Evolutionary conservation across 768 basidiomycete genomes (phyloP), one percentile per base, ranked within the genome.

Genomic region (Naganishia vaughanmartiniae): DNA sequence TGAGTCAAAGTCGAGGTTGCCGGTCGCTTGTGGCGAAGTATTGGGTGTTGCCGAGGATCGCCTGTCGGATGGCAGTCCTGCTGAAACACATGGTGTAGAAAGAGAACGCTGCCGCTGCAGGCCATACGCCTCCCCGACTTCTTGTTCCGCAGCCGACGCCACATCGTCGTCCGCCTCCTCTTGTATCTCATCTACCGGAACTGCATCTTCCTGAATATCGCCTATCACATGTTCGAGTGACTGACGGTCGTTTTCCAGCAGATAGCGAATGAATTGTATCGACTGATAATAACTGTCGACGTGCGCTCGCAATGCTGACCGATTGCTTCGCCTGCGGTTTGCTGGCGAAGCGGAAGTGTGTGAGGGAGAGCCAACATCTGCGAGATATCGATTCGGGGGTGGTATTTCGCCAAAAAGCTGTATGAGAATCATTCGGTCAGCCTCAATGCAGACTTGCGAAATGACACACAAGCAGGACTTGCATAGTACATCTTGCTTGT

Each of bases 401-500:
- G 39, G 39, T 4, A 34, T 39, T 45, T 63, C 60, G 24, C 60
- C 42, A 63, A 63, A 63, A 3, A 63, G 14, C 60, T 63, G 60
- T 2, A 24, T 39, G 33, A 39, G n/a, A 11, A 7, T 3, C n/a
- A 31, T 14, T 39, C 19, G 17, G 31, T 58, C 19, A 42, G 17
- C 9, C 42, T 15, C 34, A 12, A 36, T 58, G 34, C 15, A 58
- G 4, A 58, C 31, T 7, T 6, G 15, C 5, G 9, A 28, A 24
- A 34, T 24, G 15, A 36, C 15, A 36, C 15, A 36, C 45, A 9
- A 15, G 7, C n/a, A 51, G n/a, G 4, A 34, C 65, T 45, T 31
- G 54, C 65, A 21, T 26, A 31, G 21, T 30, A 66, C 65, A 66
- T 66, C 51, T 66, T 66, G 36, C 54, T 66, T 33, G 65, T 45